phyloP scores from a whole-genome alignment of 306 rosid genomes.

The Astragalus glycyphyllos region DNA sequence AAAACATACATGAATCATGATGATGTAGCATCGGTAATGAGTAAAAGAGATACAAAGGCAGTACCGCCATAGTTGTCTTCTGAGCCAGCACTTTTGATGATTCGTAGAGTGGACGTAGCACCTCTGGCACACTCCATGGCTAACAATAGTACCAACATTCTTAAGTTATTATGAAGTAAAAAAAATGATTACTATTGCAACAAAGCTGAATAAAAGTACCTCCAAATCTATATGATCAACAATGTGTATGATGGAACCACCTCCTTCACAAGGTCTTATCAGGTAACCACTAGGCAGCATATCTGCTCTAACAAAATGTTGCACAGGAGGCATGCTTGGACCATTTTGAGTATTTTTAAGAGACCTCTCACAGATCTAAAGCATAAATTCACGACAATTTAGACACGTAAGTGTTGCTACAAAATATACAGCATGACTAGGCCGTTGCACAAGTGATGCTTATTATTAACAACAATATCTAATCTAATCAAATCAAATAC shows the following conservation, averaged over 20 bases:
- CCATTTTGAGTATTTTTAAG: slow-evolving; percentile 97
- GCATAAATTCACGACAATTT: slow-evolving; percentile 35
- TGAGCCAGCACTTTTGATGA: slow-evolving; percentile 90
- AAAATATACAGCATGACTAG: slow-evolving; percentile 1
- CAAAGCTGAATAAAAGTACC: slow-evolving; percentile 50
- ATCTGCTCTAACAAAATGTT: slow-evolving; percentile 95
- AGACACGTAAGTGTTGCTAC: neutral
- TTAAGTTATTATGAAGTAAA: slow-evolving; percentile 24
- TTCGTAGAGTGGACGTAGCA: slow-evolving; percentile 90
- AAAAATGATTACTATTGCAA: slow-evolving; percentile 1
- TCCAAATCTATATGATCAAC: slow-evolving; percentile 96
- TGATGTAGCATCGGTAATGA: neutral
- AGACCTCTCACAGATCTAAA: slow-evolving; percentile 88
- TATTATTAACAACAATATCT: slow-evolving; percentile 5
- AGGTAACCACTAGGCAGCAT: slow-evolving; percentile 95
- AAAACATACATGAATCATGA: neutral
- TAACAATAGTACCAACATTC: slow-evolving; percentile 40
- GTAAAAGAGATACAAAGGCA: slow-evolving; percentile 38
- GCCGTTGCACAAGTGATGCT: neutral
- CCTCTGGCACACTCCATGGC: slow-evolving; percentile 99
- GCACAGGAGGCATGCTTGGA: slow-evolving; percentile 97
- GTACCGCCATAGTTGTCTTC: slow-evolving; percentile 96
- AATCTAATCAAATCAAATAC: neutral
- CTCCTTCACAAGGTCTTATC: slow-evolving; percentile 96
- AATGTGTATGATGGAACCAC: slow-evolving; percentile 93